Evolutionary conservation across 176 grass and related monocot genomes (phyloP).

Genomic region (Olyra latifolia): DNA sequence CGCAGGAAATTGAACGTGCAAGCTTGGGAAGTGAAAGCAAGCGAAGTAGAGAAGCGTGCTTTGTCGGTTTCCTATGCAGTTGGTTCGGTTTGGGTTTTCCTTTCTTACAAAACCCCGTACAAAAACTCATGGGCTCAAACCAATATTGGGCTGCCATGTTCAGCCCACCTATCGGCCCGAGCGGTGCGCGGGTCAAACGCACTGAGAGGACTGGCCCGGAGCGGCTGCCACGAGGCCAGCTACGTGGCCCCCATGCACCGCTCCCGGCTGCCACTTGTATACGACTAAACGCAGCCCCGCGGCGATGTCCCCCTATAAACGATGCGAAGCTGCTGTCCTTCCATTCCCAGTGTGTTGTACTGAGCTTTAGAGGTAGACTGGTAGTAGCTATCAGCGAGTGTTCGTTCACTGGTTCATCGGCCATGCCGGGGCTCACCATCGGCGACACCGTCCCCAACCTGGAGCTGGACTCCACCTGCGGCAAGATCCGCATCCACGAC

Average conservation of each 20-base stretch:
- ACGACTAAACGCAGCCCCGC: not conserved
- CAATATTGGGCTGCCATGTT: no score
- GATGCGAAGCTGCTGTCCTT: not conserved
- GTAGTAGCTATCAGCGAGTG: not conserved
- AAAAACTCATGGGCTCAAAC: no score
- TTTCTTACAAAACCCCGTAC: no score
- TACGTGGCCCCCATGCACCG: conserved; percentile 42
- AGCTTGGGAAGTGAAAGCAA: no score
- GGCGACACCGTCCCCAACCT: conserved; percentile 83
- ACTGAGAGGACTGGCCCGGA: no score
- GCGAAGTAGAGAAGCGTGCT: no score
- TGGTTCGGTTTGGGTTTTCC: no score
- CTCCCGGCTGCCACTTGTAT: conserved; percentile 20
- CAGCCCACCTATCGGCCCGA: no score
- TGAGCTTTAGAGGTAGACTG: not conserved
- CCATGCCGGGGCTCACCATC: conserved; percentile 88
- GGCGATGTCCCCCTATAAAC: not conserved
- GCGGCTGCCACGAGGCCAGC: conserved; percentile 22
- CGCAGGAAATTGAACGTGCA: no score
- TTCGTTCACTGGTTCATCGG: not conserved
- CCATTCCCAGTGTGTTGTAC: not conserved
- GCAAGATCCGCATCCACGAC: conserved; percentile 77
- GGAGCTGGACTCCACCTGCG: conserved; percentile 83
- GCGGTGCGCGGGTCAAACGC: no score
- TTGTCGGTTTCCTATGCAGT: no score